phyloP scores from a whole-genome alignment of 1,139 yeast species.

The Magnusiomyces sp. region DNA sequence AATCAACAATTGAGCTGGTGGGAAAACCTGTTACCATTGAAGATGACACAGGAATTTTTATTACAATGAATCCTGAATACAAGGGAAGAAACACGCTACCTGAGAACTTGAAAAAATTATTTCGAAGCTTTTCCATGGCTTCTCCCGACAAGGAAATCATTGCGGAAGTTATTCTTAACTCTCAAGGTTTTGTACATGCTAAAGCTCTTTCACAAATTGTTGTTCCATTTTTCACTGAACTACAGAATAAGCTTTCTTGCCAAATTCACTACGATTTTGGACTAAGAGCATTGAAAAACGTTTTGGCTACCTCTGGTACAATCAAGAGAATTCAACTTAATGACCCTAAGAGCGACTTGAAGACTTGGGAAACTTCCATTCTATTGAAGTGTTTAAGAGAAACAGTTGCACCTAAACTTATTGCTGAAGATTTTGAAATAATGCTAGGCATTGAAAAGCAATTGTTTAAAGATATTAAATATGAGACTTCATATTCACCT shows the following conservation, averaged over 20 bases:
- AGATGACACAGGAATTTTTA: slow-evolving; percentile 55
- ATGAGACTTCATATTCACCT: slow-evolving; percentile 18
- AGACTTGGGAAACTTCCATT: slow-evolving; percentile 36
- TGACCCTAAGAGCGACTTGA: slow-evolving; percentile 18
- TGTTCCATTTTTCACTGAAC: slow-evolving; percentile 47
- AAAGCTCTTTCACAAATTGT: slow-evolving; percentile 40
- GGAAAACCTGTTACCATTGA: slow-evolving; percentile 41
- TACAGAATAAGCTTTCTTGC: slow-evolving; percentile 36
- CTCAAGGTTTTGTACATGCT: slow-evolving; percentile 61
- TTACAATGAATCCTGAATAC: slow-evolving; percentile 90
- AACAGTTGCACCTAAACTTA: slow-evolving; percentile 58
- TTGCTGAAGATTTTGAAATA: slow-evolving; percentile 41
- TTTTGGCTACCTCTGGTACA: slow-evolving; percentile 51
- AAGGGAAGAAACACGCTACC: slow-evolving; percentile 79
- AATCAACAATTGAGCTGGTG: slow-evolving; percentile 39
- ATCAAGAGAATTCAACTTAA: slow-evolving; percentile 30
- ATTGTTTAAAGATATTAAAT: slow-evolving; percentile 26
- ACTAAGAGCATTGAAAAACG: slow-evolving; percentile 64
- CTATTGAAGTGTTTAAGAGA: slow-evolving; percentile 49
- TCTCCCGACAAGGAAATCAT: slow-evolving; percentile 64
- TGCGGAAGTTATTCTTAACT: slow-evolving; percentile 59
- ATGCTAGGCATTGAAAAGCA: slow-evolving; percentile 32
- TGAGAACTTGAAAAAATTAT: slow-evolving; percentile 73
- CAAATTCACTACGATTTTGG: slow-evolving; percentile 91
- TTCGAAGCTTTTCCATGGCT: slow-evolving; percentile 67